Evolutionary conservation across 495 filamentous ascomycete species (phyloP).

Genomic region (Copromyces sp.): DNA sequence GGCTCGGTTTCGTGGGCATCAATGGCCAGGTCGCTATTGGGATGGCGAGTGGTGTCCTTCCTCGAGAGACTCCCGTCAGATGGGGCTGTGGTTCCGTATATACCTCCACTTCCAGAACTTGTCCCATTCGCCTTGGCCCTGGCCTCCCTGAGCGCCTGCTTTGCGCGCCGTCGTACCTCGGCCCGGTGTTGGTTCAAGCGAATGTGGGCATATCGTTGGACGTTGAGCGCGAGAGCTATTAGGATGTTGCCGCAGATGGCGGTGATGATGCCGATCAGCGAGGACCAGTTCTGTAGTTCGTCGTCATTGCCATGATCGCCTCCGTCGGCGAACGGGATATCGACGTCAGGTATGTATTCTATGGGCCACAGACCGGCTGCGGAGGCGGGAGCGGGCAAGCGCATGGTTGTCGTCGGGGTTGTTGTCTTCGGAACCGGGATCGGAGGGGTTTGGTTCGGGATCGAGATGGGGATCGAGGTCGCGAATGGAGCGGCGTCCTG

Average conservation of each 20-base stretch:
- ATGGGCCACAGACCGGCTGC: neutral
- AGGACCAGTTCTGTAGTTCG: slow-evolving; percentile 69
- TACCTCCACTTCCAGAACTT: slow-evolving; percentile 7
- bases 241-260: slow-evolving; percentile 86
- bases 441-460: neutral
- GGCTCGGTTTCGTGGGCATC: slow-evolving; percentile 37
- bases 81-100: slow-evolving; percentile 13
- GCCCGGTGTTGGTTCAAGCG: slow-evolving; percentile 44
- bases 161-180: slow-evolving; percentile 40
- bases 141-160: slow-evolving; percentile 28
- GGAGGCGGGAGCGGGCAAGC: neutral
- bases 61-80: slow-evolving; percentile 8
- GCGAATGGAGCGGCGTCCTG: neutral
- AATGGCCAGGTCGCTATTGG: slow-evolving; percentile 18
- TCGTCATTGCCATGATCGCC: slow-evolving; percentile 29
- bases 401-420: neutral
- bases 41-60: slow-evolving; percentile 14
- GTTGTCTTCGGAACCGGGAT: neutral
- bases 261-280: slow-evolving; percentile 85
- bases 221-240: slow-evolving; percentile 91
- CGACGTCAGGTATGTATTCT: neutral
- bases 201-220: slow-evolving; percentile 92
- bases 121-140: slow-evolving; percentile 8
- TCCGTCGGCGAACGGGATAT: slow-evolving; percentile 13
- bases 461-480: neutral